Base-by-base conservation (phyloP, 208 protist genomes). In the Leishmania aethiopica region DNA sequence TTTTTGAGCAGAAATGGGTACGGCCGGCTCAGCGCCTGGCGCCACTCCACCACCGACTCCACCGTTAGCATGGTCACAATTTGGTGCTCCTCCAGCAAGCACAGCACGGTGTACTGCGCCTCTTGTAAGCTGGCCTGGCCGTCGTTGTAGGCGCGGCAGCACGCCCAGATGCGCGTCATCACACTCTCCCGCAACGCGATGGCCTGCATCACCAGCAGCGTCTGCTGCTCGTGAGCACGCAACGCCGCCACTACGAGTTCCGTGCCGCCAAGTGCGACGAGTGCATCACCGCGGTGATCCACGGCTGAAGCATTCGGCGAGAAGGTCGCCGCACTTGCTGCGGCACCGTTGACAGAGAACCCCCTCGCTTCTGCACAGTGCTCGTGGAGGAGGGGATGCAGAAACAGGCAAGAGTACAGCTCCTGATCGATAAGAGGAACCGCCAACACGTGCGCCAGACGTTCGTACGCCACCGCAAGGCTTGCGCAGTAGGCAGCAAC, bases 1-100 rank as follows among this genome's bases (percentile, higher is more conserved):
- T 76, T 73, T 55, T 67, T 66, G 40, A 92, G 70, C 6, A 85
- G 78, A 76, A 96, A 96, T 1, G 91, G 82, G 82, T 89, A 95
- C 2, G 92, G 91, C 1, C 86, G 82, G 35, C 77, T 89, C 35
- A 96, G 86, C 59, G 84, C 78, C 77, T 92, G 87, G 0, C 92
- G 90, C 93, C 93, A 96, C 51, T 88, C 76, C 53, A 90, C 80
- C 67, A 96, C 89, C 13, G 89, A 81, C 81, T 96, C 90, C 17
- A 92, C 87, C 15, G 90, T 83, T 51, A 86, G 83, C 77, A 94
- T 49, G 10, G 93, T 94, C 19, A 82, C 77, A 10, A 90, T 51
- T 59, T 93, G 89, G 32, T 93, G 87, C 76, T 94, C 89, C 73
- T 89, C 77, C 32, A 96, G 49, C 0, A 87, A 75, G 0, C 80